phyloP scores from a whole-genome alignment of 2,329 filamentous ascomycete genomes.

The Ceratocystis lukuohia region DNA sequence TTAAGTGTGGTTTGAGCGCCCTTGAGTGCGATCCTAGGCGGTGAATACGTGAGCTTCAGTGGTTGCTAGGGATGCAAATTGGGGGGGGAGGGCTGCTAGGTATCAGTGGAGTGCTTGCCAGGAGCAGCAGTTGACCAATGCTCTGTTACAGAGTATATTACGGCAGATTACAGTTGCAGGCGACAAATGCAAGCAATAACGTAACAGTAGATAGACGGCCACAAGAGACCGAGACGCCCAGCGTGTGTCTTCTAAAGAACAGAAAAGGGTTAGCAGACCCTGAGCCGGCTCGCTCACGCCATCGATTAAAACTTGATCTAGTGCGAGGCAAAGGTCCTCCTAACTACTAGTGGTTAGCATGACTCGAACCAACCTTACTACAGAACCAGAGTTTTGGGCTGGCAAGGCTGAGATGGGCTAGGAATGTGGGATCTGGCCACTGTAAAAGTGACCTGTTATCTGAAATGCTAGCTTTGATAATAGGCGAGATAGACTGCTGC shows the following conservation, averaged over 20 bases:
- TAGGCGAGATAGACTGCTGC: no score
- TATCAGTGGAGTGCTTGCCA: neutral
- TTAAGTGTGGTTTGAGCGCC: conserved; percentile 6
- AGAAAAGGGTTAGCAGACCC: no score
- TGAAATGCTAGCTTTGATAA: neutral
- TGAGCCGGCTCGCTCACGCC: no score
- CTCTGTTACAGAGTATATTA: conserved; percentile 7
- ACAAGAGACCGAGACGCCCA: no score
- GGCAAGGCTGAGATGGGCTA: neutral
- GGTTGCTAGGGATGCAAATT: neutral
- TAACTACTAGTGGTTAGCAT: neutral
- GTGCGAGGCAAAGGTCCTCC: no score
- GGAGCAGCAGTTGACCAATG: neutral
- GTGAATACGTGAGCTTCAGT: neutral
- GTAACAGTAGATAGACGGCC: no score
- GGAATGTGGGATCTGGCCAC: neutral
- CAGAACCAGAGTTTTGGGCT: neutral
- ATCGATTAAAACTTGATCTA: no score
- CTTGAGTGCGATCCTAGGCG: neutral
- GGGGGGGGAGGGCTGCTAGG: neutral
- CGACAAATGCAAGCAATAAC: neutral
- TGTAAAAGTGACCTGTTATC: no score
- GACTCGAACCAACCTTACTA: neutral
- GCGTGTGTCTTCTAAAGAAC: no score
- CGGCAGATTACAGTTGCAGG: conserved; percentile 1